A percentile compares a stretch with the other conserved stretches of the same genome.
Conservation (phyloP, 257 asterid species). For the Datura wrightii region DNA sequence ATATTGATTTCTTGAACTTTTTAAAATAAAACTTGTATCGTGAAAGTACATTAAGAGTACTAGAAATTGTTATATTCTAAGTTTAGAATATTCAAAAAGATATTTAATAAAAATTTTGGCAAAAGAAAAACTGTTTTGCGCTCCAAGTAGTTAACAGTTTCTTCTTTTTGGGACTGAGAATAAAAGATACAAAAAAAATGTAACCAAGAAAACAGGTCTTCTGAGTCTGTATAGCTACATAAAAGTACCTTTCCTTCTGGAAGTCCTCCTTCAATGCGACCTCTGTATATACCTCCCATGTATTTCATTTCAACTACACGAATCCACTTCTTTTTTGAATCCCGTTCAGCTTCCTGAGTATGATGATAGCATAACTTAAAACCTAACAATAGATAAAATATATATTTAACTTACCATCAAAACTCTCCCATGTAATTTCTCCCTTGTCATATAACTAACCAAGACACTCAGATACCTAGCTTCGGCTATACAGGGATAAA, state of each 20-base stretch:
- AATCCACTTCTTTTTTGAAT: constrained; percentile 81
- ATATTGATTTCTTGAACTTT: neutral
- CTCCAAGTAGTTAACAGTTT: neutral
- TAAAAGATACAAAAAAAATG: constrained; percentile 18
- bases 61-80: neutral
- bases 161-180: neutral
- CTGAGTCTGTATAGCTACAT: constrained; percentile 32
- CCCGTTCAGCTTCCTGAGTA: constrained; percentile 89
- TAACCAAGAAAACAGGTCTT: constrained; percentile 21
- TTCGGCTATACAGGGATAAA: neutral
- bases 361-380: constrained; percentile 31
- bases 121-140: neutral
- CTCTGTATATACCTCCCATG: constrained; percentile 88
- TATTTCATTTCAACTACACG: constrained; percentile 84
- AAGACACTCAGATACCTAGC: constrained; percentile 6
- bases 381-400: neutral
- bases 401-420: neutral
- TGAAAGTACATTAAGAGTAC: neutral
- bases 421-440: neutral
- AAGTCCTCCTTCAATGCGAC: constrained; percentile 94
- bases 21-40: neutral
- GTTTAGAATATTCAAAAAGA: constrained; percentile 19
- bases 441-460: neutral
- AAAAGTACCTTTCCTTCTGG: constrained; percentile 95
- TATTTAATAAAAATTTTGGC: neutral